Percentiles rank a stretch among this genome's conserved stretches.
Conservation (phyloP, 805 yeast genomes). For the Vanderwaltozyma tropicalis region DNA sequence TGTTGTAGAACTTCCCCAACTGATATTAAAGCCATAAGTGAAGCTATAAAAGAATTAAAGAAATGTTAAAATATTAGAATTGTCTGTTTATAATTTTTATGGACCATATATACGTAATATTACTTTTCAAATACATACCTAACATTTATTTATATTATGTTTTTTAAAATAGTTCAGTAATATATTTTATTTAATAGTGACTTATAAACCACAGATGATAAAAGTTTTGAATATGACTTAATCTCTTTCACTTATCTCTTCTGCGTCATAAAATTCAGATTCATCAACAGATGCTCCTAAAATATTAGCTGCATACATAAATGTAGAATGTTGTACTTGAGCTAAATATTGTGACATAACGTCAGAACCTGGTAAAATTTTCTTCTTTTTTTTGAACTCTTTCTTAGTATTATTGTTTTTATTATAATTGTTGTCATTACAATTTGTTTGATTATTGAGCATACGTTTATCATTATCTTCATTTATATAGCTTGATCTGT, state of each 20-base stretch:
- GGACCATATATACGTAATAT: too few relatives aligned
- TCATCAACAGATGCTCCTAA: conserved; percentile 39
- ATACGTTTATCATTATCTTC: too few relatives aligned
- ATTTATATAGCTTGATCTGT: too few relatives aligned
- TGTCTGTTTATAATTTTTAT: too few relatives aligned
- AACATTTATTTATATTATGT: too few relatives aligned
- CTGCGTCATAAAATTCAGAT: conserved; percentile 3
- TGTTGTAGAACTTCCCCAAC: conserved; percentile 63
- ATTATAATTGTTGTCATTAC: conserved; percentile 3
- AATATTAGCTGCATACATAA: conserved; percentile 44
- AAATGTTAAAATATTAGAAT: too few relatives aligned
- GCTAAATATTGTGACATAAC: conserved; percentile 73
- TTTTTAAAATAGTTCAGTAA: too few relatives aligned
- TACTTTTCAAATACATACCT: too few relatives aligned
- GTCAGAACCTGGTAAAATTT: conserved; percentile 47
- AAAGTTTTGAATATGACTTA: neutral
- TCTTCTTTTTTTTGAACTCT: conserved; percentile 1
- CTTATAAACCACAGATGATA: too few relatives aligned
- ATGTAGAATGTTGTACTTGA: conserved; percentile 54
- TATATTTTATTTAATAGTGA: too few relatives aligned
- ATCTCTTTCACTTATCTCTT: neutral
- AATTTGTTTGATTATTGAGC: conserved; percentile 4
- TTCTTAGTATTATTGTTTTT: conserved; percentile 3
- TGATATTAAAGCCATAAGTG: conserved; percentile 21
- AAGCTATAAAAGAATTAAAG: conserved; percentile 7